Evolutionary conservation across 192 early-diverging fungal genomes (phyloP), one percentile per base, ranked within the genome.

Genomic region (Pilobolus umbonatus): DNA sequence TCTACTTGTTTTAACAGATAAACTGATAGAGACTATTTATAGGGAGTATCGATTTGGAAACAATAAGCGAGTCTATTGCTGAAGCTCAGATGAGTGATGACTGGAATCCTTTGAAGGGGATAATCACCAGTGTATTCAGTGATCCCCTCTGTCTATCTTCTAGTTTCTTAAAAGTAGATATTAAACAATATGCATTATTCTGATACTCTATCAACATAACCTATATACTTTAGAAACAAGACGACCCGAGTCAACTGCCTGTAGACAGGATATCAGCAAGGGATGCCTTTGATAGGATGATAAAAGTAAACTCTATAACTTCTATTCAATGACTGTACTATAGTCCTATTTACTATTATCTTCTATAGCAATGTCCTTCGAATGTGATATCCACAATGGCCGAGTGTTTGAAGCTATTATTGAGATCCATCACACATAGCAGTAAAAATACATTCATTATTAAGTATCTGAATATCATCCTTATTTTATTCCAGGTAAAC

Each of bases 401-500:
- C 28, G 45, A 47, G 12, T 32, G 30, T 26, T 12, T 28, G 12
- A 47, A 47, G 17, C 35, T 26, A 38, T n/a, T 38, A 11, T 24
- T 59, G 19, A 43, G 25, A 10, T 21, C 28, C 15, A 30, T 30
- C 5, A 45, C 34, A 59, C 29, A 34, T 24, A 45, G 40, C 21
- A 59, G 44, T 26, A 45, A 59, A 32, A 24, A 48, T 11, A 49
- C 28, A 1, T 22, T 48, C 21, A 36, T 45, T 12, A 17, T 25
- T 15, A 4, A 35, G 9, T 12, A 59, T 1, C 17, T 59, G 28
- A 59, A 59, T 36, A 17, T 22, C 0, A 46, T 59, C 10, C 31
- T 59, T 3, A 59, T 59, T 4, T 17, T 59, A 25, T 59, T 59
- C 35, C 57, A 59, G 44, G 57, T 59, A 59, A 39, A 2, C 3